Conservation (phyloP, 2,329 filamentous ascomycete species). For the Arthrinium phaeospermum region DNA sequence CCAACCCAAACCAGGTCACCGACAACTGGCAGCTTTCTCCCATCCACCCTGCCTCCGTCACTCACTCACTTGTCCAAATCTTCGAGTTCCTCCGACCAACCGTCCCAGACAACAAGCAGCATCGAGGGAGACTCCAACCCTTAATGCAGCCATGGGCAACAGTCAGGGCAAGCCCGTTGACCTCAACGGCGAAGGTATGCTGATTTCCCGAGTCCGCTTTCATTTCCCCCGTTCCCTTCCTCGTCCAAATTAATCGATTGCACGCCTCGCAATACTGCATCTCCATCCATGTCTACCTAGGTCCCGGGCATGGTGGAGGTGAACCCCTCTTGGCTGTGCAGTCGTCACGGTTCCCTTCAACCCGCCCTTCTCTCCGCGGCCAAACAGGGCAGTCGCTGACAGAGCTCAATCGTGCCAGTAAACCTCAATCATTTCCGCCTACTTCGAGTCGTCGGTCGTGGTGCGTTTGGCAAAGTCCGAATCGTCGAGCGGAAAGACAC, state of each 20-base stretch:
- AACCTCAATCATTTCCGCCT: conserved; percentile 98
- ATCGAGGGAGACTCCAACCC: conserved; percentile 5
- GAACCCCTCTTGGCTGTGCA: conserved; percentile 1
- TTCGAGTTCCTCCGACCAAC: conserved; percentile 3
- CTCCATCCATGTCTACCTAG: conserved; percentile 3
- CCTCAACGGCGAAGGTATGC: conserved; percentile 89
- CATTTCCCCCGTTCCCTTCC: not conserved
- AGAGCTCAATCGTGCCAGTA: conserved; percentile 58
- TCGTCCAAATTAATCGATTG: not conserved
- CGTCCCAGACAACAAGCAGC: conserved; percentile 12
- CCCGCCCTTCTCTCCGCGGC: not conserved
- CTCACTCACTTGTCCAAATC: not conserved
- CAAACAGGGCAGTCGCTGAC: not conserved
- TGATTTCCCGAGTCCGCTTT: conserved; percentile 27
- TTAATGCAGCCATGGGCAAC: conserved; percentile 75
- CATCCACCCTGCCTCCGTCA: conserved; percentile 5
- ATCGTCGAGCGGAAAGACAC: conserved; percentile 99
- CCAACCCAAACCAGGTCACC: conserved; percentile 15
- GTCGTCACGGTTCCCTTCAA: conserved; percentile 15
- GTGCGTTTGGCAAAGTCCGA: conserved; percentile 97
- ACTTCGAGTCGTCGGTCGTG: conserved; percentile 93
- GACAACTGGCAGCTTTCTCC: conserved; percentile 14
- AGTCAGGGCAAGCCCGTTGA: conserved; percentile 92
- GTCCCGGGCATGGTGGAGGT: not conserved
- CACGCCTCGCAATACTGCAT: not conserved